A percentile compares a stretch with the other conserved stretches of the same genome.
Conservation (phyloP, 495 filamentous ascomycete species). For the Letharia lupina region DNA sequence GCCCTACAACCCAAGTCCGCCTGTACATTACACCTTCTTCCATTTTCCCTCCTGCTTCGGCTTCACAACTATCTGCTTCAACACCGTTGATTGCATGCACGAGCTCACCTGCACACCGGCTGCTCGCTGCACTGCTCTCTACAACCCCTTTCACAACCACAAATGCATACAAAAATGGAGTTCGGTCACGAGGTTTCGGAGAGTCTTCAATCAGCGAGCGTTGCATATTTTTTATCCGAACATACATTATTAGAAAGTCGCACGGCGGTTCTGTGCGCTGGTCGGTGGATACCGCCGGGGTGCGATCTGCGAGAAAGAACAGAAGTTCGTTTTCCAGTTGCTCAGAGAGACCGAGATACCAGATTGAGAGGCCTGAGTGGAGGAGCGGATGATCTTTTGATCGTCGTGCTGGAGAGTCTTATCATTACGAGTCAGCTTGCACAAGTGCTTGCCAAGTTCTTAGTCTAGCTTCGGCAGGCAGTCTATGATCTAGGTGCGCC, state of each 20-base stretch:
- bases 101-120: not conserved
- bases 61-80: conserved; percentile 38
- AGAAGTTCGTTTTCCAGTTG: not conserved
- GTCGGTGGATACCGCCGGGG: conserved; percentile 51
- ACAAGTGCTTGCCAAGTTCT: not conserved
- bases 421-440: conserved; percentile 8
- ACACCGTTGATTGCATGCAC: conserved; percentile 14
- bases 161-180: conserved; percentile 17
- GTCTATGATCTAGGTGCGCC: not conserved
- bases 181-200: conserved; percentile 5
- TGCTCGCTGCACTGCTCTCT: conserved; percentile 12
- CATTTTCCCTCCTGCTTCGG: conserved; percentile 43
- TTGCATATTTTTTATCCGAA: conserved; percentile 10
- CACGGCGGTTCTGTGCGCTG: conserved; percentile 51
- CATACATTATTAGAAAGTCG: conserved; percentile 44
- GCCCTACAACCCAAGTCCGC: conserved; percentile 31
- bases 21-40: conserved; percentile 50
- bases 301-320: conserved; percentile 19
- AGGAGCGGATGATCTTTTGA: conserved; percentile 7
- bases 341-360: conserved; percentile 9
- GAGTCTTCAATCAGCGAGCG: conserved; percentile 15
- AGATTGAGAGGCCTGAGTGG: conserved; percentile 10
- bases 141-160: conserved; percentile 14
- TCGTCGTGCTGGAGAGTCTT: conserved; percentile 7
- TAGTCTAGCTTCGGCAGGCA: conserved; percentile 1